Conservation (phyloP, 306 rosid genomes). For the Casuarina equisetifolia region DNA sequence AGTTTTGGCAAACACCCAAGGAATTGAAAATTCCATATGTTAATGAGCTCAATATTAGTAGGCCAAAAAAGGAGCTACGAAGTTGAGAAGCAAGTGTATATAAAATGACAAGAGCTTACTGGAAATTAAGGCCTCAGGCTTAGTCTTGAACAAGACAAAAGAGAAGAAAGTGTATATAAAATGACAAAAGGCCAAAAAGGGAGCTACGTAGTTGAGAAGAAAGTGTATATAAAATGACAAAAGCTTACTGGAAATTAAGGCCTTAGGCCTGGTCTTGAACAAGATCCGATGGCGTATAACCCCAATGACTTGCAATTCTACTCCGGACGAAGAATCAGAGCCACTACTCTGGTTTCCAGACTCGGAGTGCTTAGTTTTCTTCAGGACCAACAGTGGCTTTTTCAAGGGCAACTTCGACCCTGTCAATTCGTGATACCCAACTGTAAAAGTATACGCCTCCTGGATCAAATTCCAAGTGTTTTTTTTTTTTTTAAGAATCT, state of each 20-base stretch:
- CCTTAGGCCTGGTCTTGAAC: slow-evolving; percentile 88
- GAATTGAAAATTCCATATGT: too few relatives aligned
- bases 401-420: slow-evolving; percentile 75
- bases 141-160: slow-evolving; percentile 67
- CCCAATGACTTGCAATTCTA: slow-evolving; percentile 74
- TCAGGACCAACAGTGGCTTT: slow-evolving; percentile 79
- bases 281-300: slow-evolving; percentile 68
- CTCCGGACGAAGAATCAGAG: slow-evolving; percentile 17
- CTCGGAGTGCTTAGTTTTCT: slow-evolving; percentile 48
- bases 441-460: slow-evolving; percentile 74
- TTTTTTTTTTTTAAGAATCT: background rate
- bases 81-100: background rate
- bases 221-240: background rate
- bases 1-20: too few relatives aligned
- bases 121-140: slow-evolving; percentile 86
- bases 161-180: too few relatives aligned
- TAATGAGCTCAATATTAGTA: too few relatives aligned
- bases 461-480: slow-evolving; percentile 13
- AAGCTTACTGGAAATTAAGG: slow-evolving; percentile 74
- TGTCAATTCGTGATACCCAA: slow-evolving; percentile 86
- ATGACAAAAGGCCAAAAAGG: too few relatives aligned
- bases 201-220: too few relatives aligned
- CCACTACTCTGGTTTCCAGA: slow-evolving; percentile 14
- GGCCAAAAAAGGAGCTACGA: too few relatives aligned
- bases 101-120: slow-evolving; percentile 35